Conservation (phyloP, 2,329 filamentous ascomycete species). For the Corynespora cassiicola region DNA sequence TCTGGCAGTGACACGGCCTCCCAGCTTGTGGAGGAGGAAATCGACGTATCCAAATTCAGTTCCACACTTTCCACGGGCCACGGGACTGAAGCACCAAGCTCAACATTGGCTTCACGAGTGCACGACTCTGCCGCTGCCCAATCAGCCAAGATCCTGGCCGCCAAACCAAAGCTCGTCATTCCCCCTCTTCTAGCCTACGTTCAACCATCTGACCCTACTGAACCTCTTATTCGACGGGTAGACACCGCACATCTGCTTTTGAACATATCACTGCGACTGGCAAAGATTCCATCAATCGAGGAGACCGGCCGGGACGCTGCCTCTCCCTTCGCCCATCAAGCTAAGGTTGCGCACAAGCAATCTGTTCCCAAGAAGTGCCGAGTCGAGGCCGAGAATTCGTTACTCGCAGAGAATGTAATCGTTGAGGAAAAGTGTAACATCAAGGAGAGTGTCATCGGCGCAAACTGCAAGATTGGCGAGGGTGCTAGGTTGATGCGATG, state of each 20-base stretch:
- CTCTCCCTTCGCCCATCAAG: conserved; percentile 77
- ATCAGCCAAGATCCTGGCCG: conserved; percentile 30
- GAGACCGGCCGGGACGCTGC: conserved; percentile 59
- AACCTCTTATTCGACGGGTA: conserved; percentile 80
- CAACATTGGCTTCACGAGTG: conserved; percentile 45
- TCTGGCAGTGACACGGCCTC: conserved; percentile 46
- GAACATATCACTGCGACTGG: conserved; percentile 81
- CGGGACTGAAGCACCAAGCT: conserved; percentile 13
- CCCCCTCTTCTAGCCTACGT: conserved; percentile 84
- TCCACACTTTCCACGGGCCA: conserved; percentile 51
- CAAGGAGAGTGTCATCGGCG: conserved; percentile 88
- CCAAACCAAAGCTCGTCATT: conserved; percentile 54
- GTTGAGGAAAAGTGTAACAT: conserved; percentile 90
- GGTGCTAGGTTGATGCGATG: conserved; percentile 89
- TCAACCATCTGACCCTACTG: conserved; percentile 66
- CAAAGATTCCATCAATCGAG: conserved; percentile 78
- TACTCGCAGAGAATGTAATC: conserved; percentile 87
- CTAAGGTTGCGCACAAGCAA: conserved; percentile 83
- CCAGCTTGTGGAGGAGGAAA: conserved; percentile 57
- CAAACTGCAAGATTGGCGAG: conserved; percentile 83
- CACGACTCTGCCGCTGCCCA: conserved; percentile 35
- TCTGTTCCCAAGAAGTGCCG: conserved; percentile 81
- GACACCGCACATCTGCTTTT: conserved; percentile 86
- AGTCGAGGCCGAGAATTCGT: conserved; percentile 79
- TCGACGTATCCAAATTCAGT: conserved; percentile 61